Conservation (phyloP, 768 basidiomycete species). For the Tulasnella sp. region DNA sequence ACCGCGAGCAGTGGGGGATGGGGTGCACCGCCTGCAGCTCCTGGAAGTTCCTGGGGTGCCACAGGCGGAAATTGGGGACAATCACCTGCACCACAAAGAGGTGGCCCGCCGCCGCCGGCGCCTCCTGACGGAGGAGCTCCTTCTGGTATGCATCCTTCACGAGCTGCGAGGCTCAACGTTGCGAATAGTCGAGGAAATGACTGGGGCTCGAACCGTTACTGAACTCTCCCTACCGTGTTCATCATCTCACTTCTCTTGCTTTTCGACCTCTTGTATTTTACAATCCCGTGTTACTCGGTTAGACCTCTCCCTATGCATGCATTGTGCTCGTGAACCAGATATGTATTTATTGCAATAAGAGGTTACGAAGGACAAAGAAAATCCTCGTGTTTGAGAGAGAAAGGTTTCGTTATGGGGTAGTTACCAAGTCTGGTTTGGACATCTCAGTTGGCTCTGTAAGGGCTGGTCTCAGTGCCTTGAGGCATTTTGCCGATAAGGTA, state of each 20-base stretch:
- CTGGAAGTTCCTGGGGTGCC: conserved; percentile 33
- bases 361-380: neutral
- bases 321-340: neutral
- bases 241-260: neutral
- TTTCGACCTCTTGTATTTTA: neutral
- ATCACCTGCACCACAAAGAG: conserved; percentile 41
- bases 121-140: conserved; percentile 46
- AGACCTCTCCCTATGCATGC: neutral
- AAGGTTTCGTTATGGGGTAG: neutral
- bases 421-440: neutral
- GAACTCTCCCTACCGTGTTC: neutral
- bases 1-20: conserved; percentile 19
- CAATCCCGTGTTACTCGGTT: neutral
- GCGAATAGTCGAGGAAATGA: neutral
- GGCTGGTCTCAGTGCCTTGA: neutral
- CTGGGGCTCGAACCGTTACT: neutral
- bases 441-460: neutral
- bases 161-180: conserved; percentile 60
- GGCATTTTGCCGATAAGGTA: neutral
- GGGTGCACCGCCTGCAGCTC: conserved; percentile 37
- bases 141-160: conserved; percentile 61
- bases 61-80: conserved; percentile 32
- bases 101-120: conserved; percentile 41
- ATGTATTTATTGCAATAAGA: neutral
- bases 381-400: too few species aligned